phyloP scores from a whole-genome alignment of 805 yeast genomes.

The Cyberlindnera nakhonratchasimensis region DNA sequence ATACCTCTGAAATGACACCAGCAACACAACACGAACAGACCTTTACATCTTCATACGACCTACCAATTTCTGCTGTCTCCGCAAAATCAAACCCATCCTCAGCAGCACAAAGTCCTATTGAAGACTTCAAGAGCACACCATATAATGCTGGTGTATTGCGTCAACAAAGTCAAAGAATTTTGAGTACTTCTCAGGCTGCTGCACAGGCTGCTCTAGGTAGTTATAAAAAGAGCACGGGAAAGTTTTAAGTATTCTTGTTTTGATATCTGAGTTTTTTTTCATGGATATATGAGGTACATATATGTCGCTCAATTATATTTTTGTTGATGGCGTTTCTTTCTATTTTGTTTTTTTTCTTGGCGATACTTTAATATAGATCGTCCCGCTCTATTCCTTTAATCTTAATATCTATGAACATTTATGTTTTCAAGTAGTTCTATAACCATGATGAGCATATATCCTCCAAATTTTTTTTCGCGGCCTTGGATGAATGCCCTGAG shows the following conservation, averaged over 20 bases:
- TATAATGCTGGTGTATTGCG: slow-evolving; percentile 21
- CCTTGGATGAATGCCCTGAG: no score
- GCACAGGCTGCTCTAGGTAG: slow-evolving; percentile 19
- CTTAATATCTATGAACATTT: neutral
- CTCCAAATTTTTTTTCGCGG: neutral
- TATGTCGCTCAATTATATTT: no score
- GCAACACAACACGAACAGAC: slow-evolving; percentile 24
- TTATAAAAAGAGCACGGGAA: slow-evolving; percentile 5
- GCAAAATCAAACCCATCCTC: slow-evolving; percentile 37
- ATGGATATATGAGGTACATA: no score
- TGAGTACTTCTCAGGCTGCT: slow-evolving; percentile 20
- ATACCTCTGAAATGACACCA: slow-evolving; percentile 36
- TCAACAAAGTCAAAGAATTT: slow-evolving; percentile 20
- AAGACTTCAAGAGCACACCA: slow-evolving; percentile 26
- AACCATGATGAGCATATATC: no score
- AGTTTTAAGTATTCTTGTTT: slow-evolving; percentile 1
- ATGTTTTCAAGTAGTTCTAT: no score
- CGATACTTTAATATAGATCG: neutral
- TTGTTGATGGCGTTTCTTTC: neutral
- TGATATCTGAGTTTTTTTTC: neutral
- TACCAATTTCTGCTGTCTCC: slow-evolving; percentile 42
- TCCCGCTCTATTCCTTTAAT: neutral
- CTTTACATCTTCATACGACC: slow-evolving; percentile 63
- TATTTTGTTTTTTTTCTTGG: neutral
- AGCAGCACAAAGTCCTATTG: slow-evolving; percentile 18